Conservation (phyloP, 1,284 basidiomycete species). For the Ceratobasidium sp. region DNA sequence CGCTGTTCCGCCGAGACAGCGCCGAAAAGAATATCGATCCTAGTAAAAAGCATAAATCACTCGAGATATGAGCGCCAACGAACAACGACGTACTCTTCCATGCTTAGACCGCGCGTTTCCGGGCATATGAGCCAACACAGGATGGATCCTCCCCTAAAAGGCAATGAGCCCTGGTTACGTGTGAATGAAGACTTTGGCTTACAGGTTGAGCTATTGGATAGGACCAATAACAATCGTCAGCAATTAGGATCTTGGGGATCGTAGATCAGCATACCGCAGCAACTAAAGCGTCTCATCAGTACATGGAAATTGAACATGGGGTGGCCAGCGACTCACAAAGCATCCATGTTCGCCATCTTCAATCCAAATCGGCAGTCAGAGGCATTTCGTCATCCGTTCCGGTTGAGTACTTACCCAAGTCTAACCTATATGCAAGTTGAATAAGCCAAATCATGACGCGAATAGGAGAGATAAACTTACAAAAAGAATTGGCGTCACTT, state of each 20-base stretch:
- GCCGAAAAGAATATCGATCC: slow-evolving; percentile 42
- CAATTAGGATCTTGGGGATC: background rate
- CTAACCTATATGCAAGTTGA: slow-evolving; percentile 13
- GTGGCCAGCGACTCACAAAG: slow-evolving; percentile 43
- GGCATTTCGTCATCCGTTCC: background rate
- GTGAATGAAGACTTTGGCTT: background rate
- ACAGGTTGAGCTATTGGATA: slow-evolving; percentile 37
- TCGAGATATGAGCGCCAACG: too few relatives aligned
- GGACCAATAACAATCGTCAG: background rate
- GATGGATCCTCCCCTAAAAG: slow-evolving; percentile 33
- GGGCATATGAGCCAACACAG: slow-evolving; percentile 42
- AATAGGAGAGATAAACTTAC: slow-evolving; percentile 24
- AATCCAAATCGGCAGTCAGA: background rate
- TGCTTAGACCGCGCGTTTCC: slow-evolving; percentile 39
- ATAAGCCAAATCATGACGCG: background rate
- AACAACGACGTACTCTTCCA: slow-evolving; percentile 43
- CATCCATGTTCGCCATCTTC: slow-evolving; percentile 40
- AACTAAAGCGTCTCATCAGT: background rate
- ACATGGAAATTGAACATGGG: too few relatives aligned
- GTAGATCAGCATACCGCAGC: slow-evolving; percentile 30
- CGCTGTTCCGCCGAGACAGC: slow-evolving; percentile 39
- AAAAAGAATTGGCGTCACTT: slow-evolving; percentile 40
- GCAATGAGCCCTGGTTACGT: background rate
- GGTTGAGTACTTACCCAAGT: slow-evolving; percentile 20
- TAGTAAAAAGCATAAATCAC: background rate